phyloP scores from a whole-genome alignment of 352 stramenopile genomes.

The Phytopythium cucurbitacearum region DNA sequence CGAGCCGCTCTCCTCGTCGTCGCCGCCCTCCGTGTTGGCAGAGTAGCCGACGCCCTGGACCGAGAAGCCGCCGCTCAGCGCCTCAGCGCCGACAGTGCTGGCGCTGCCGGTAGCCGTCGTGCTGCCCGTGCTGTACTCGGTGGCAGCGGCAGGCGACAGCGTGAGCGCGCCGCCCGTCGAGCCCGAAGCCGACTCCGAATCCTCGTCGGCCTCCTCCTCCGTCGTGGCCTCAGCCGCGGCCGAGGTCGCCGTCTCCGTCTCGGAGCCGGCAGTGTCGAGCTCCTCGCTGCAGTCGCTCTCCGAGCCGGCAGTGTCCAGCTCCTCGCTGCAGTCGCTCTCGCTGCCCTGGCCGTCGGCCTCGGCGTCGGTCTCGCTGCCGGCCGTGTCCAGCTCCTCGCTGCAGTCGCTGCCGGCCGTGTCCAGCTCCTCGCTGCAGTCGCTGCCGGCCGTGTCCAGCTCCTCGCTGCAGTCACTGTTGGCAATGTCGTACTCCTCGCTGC shows the following conservation, averaged over 20 bases:
- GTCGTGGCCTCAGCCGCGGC: neutral
- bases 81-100: conserved; percentile 9
- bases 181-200: conserved; percentile 7
- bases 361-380: conserved; percentile 9
- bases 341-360: conserved; percentile 11
- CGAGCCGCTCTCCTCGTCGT: neutral
- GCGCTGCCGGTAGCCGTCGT: conserved; percentile 22
- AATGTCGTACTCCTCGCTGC: conserved; percentile 11
- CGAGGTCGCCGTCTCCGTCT: conserved; percentile 2
- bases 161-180: conserved; percentile 21
- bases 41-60: conserved; percentile 2
- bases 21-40: conserved; percentile 8
- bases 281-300: conserved; percentile 31
- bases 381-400: conserved; percentile 5
- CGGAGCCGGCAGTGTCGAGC: conserved; percentile 10
- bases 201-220: neutral
- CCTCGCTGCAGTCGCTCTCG: conserved; percentile 11
- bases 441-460: too few species aligned
- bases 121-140: conserved; percentile 18
- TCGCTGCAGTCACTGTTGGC: conserved; percentile 8
- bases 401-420: neutral
- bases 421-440: conserved; percentile 8
- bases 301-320: conserved; percentile 16
- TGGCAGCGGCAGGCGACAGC: conserved; percentile 24
- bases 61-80: conserved; percentile 9